A percentile compares a stretch with the other conserved stretches of the same genome.
These are phyloP conservation scores for Globisporangium nodosum DNA, from an alignment of 352 stramenopile species.

Conservation along the genomic window DNA sequence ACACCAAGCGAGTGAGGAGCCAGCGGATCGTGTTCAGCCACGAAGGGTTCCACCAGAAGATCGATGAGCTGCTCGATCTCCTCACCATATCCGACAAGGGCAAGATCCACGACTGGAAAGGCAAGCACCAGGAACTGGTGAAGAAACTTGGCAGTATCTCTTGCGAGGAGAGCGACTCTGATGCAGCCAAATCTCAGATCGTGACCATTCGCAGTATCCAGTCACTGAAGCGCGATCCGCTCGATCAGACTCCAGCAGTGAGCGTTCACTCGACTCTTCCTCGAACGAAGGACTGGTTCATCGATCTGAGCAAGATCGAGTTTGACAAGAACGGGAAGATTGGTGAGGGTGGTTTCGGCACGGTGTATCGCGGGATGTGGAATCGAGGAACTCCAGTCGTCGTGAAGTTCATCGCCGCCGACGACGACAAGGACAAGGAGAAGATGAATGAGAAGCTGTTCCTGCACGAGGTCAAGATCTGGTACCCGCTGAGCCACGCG, in stretches of 20 bases:
- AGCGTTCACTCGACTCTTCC: neutral
- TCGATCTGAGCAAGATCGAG: slow-evolving; percentile 5
- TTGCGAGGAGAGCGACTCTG: neutral
- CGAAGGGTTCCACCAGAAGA: slow-evolving; percentile 6
- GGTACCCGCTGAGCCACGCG: slow-evolving; percentile 1
- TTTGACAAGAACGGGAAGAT: neutral
- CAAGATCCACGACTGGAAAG: slow-evolving; percentile 1
- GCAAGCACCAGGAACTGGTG: neutral
- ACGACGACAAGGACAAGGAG: neutral
- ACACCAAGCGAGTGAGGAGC: neutral
- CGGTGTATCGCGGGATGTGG: neutral
- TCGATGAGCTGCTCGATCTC: slow-evolving; percentile 1
- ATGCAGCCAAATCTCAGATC: neutral
- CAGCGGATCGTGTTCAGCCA: neutral
- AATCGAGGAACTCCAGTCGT: slow-evolving; percentile 1
- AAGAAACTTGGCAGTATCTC: neutral
- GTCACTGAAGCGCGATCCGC: neutral
- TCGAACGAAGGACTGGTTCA: slow-evolving; percentile 1
- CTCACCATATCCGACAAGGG: neutral
- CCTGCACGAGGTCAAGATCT: slow-evolving; percentile 6
- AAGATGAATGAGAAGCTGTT: neutral
- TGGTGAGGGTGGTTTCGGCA: neutral
- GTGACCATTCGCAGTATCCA: neutral
- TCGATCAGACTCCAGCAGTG: neutral
- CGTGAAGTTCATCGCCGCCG: slow-evolving; percentile 1